Evolutionary conservation across 1,284 basidiomycete species (phyloP), one percentile per base, ranked within the genome.

Genomic region (Boletellus dicymbophilus): DNA sequence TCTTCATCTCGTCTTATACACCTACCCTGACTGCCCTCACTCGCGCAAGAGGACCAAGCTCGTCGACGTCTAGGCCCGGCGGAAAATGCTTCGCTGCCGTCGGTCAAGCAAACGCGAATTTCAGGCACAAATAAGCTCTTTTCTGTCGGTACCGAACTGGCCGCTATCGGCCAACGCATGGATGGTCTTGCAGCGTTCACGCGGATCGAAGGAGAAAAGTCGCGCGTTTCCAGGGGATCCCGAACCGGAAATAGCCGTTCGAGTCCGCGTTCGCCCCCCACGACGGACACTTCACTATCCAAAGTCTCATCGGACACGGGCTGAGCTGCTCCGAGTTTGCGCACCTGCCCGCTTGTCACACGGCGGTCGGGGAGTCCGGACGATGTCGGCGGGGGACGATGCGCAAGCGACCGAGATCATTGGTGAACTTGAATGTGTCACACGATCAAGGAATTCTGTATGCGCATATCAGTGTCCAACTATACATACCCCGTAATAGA

Each of bases 1-100:
- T 62, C 3, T 69, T 60, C 33, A 48, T 72, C 6, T 68, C 65
- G 0, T 74, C 70, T 0, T 72, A 72, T 37, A 69, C 63, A 0
- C 62, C 67, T 0, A 67, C 63, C 1, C 44, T 73, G 15, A 50
- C 58, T 1, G 52, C 67, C 2, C 57, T 72, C 15, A 58, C 67
- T 27, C 45, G 51, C 1, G 53, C 63, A 8, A 44, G 51, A 27
- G 22, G n/a, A 23, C 6, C 10, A 8, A 10, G 9, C 3, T 6
- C 30, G 5, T 16, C 4, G 26, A 26, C 21, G 6, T 8, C 16
- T 36, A 8, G 6, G 21, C 10, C 12, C 16, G 8, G 15, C 2
- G 15, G 4, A 8, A 4, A 8, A 6, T 3, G 16, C 15, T 53
- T 60, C 30, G 30, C 54, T 23, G 41, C 48, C 10, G 36, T 61